These are phyloP conservation scores for Rhynchosporium secalis DNA, from an alignment of 2,329 filamentous ascomycete genomes.

Conservation along the genomic window DNA sequence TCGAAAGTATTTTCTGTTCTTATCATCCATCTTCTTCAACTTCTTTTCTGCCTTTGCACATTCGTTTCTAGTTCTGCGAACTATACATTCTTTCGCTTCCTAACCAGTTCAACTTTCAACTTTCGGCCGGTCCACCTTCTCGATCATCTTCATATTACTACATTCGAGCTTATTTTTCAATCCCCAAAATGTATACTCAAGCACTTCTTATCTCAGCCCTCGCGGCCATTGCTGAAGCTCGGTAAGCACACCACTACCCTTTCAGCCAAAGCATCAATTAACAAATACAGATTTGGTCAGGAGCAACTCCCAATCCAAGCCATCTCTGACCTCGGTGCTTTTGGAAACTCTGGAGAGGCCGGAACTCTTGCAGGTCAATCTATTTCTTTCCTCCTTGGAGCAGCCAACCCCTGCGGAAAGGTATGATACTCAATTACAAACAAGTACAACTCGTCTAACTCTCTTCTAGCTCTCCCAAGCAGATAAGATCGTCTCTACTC, in stretches of 20 bases:
- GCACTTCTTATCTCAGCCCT: slow-evolving; percentile 30
- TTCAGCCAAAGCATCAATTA: neutral
- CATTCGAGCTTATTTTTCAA: slow-evolving; percentile 8
- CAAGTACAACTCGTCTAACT: neutral
- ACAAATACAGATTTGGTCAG: slow-evolving; percentile 55
- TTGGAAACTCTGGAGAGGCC: slow-evolving; percentile 43
- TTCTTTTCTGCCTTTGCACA: slow-evolving; percentile 27
- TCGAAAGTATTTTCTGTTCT: neutral
- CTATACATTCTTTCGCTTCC: slow-evolving; percentile 31
- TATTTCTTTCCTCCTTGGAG: slow-evolving; percentile 62
- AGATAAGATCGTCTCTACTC: slow-evolving; percentile 61
- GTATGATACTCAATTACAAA: slow-evolving; percentile 28
- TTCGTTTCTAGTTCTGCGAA: slow-evolving; percentile 38
- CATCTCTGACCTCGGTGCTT: slow-evolving; percentile 53
- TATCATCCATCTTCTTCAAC: slow-evolving; percentile 20
- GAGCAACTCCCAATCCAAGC: slow-evolving; percentile 58
- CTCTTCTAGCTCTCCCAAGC: slow-evolving; percentile 52
- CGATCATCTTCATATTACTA: slow-evolving; percentile 7
- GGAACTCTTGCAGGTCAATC: slow-evolving; percentile 58
- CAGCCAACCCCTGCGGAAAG: slow-evolving; percentile 65
- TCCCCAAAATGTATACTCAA: slow-evolving; percentile 33
- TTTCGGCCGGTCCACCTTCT: slow-evolving; percentile 31
- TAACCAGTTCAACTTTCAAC: slow-evolving; percentile 21
- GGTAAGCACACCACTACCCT: slow-evolving; percentile 26
- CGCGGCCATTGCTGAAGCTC: slow-evolving; percentile 34